A percentile compares a stretch with the other conserved stretches of the same genome.
These are phyloP conservation scores for Ligustrum vulgare DNA, from an alignment of 257 asterid genomes.

Conservation along the genomic window DNA sequence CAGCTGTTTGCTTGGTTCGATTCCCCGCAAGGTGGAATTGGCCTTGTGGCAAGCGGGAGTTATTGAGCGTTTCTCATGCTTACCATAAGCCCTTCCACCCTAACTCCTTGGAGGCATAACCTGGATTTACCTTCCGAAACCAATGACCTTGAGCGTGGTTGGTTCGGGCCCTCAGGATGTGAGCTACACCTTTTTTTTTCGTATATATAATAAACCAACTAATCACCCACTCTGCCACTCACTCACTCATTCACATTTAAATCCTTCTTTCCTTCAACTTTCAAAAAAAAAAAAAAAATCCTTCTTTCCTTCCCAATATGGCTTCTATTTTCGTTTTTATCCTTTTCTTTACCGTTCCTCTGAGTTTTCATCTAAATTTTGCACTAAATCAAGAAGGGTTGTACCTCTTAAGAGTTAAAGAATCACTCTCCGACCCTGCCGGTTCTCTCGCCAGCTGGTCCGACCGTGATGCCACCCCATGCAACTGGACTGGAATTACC, in stretches of 20 bases:
- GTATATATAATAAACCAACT: neutral
- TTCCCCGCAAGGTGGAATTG: too few relatives aligned
- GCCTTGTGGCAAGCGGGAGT: too few relatives aligned
- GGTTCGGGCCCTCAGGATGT: too few relatives aligned
- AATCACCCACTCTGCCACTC: neutral
- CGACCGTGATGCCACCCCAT: constrained; percentile 55
- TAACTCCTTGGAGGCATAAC: too few relatives aligned
- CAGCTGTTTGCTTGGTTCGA: too few relatives aligned
- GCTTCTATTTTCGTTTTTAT: constrained; percentile 22
- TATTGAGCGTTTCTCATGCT: too few relatives aligned
- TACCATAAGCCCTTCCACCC: too few relatives aligned
- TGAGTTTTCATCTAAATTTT: constrained; percentile 3
- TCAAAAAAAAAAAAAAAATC: too few relatives aligned
- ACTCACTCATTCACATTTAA: neutral
- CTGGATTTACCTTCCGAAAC: too few relatives aligned
- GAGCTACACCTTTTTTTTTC: too few relatives aligned
- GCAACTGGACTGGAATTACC: constrained; percentile 78
- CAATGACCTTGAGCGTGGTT: too few relatives aligned
- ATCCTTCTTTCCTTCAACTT: neutral
- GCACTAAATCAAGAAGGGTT: constrained; percentile 59
- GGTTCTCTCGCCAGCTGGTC: constrained; percentile 56
- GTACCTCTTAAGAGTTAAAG: constrained; percentile 39
- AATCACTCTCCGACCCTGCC: constrained; percentile 49
- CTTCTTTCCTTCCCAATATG: neutral
- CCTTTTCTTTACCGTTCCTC: neutral